Conservation (phyloP, 2,329 filamentous ascomycete species). For the Penicillium sp. region DNA sequence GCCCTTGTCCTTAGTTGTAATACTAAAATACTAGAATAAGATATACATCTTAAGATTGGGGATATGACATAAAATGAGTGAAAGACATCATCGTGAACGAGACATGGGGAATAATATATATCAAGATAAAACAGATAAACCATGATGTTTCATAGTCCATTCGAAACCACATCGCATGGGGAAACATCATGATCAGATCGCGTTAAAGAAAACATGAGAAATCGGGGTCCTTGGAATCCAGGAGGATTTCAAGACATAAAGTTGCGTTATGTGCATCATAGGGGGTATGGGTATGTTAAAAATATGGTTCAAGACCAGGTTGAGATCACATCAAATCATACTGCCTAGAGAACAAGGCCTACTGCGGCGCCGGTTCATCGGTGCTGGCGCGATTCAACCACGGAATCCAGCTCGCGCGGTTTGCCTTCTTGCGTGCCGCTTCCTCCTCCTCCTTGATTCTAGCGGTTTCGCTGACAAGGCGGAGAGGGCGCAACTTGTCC, state of each 20-base stretch:
- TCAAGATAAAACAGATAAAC: neutral
- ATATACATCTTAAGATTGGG: neutral
- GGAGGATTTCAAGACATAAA: conserved; percentile 19
- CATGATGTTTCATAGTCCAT: conserved; percentile 1
- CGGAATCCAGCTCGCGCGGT: conserved; percentile 48
- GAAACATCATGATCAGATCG: conserved; percentile 13
- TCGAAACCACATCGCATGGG: neutral
- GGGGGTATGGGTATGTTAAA: conserved; percentile 22
- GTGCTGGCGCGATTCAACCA: conserved; percentile 44
- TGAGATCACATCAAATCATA: conserved; percentile 24
- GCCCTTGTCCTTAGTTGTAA: neutral
- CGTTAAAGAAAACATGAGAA: conserved; percentile 10
- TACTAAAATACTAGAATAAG: neutral
- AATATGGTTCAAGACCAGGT: conserved; percentile 18
- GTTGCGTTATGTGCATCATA: conserved; percentile 25
- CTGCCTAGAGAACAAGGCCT: conserved; percentile 3
- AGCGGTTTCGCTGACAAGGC: conserved; percentile 63
- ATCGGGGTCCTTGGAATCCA: conserved; percentile 8
- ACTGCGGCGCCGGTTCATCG: conserved; percentile 25
- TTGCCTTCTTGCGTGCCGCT: conserved; percentile 44
- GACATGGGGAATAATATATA: conserved; percentile 11
- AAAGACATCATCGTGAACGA: conserved; percentile 3
- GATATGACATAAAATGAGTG: neutral
- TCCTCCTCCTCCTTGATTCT: conserved; percentile 44
- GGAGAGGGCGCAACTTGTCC: conserved; percentile 78